Conservation (phyloP, 352 stramenopile species). For the Phytophthora vignae region DNA sequence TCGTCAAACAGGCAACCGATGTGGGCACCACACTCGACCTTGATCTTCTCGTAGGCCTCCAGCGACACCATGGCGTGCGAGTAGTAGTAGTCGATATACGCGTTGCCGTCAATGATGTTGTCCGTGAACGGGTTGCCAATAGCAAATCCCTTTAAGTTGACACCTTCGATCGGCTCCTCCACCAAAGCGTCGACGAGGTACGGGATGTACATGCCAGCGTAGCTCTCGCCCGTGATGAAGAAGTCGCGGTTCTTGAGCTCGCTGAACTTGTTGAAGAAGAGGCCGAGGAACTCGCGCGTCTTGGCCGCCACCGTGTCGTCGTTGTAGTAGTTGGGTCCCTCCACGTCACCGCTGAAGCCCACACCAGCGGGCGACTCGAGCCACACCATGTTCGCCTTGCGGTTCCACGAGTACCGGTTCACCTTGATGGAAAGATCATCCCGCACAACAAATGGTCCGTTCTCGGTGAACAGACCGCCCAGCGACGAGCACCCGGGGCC, state of each 20-base stretch:
- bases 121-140: conserved; percentile 84
- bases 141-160: conserved; percentile 80
- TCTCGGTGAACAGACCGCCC: conserved; percentile 71
- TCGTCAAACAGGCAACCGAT: conserved; percentile 73
- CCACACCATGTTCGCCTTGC: conserved; percentile 81
- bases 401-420: conserved; percentile 84
- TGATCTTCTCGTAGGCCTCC: conserved; percentile 76
- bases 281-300: conserved; percentile 77
- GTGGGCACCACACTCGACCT: conserved; percentile 55
- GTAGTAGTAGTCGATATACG: conserved; percentile 90
- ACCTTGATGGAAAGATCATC: conserved; percentile 61
- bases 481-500: conserved; percentile 82
- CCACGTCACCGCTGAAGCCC: conserved; percentile 71
- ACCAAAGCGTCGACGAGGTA: conserved; percentile 84
- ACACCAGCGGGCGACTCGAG: conserved; percentile 79
- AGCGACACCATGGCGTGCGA: conserved; percentile 86
- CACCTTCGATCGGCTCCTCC: conserved; percentile 58
- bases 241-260: conserved; percentile 79
- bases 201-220: conserved; percentile 92
- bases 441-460: conserved; percentile 77
- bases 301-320: conserved; percentile 80
- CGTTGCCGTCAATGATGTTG: conserved; percentile 64
- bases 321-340: conserved; percentile 81
- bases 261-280: conserved; percentile 77
- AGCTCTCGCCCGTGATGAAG: conserved; percentile 88